phyloP scores from a whole-genome alignment of 2,329 filamentous ascomycete species.

The Exophiala xenobiotica region DNA sequence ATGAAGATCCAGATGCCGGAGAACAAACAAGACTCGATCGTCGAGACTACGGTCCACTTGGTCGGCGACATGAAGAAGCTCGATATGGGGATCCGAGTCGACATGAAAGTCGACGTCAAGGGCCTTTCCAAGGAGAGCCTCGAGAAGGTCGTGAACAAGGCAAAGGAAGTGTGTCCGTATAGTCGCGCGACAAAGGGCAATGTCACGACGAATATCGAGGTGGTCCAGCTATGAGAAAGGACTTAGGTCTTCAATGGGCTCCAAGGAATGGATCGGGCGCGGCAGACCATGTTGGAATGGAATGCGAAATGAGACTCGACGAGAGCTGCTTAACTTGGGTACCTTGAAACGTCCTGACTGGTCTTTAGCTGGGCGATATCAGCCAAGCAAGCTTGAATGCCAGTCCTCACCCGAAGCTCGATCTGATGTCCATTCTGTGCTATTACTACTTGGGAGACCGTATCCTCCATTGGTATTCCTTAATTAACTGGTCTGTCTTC shows the following conservation, averaged over 20 bases:
- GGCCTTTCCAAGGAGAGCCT: conserved; percentile 17
- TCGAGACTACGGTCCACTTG: conserved; percentile 46
- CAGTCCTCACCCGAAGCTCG: too few relatives aligned
- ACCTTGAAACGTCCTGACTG: too few relatives aligned
- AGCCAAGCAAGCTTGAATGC: too few relatives aligned
- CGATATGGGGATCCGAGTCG: conserved; percentile 47
- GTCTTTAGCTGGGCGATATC: too few relatives aligned
- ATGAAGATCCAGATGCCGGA: conserved; percentile 44
- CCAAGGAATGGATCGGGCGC: too few relatives aligned
- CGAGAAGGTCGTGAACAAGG: conserved; percentile 24
- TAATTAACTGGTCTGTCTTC: too few relatives aligned
- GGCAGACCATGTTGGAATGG: too few relatives aligned
- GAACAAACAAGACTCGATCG: conserved; percentile 39
- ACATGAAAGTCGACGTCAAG: conserved; percentile 43
- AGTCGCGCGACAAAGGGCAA: conserved; percentile 22
- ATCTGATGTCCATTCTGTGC: too few relatives aligned
- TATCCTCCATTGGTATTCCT: too few relatives aligned
- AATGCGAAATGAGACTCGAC: too few relatives aligned
- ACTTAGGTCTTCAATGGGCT: neutral
- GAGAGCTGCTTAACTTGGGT: too few relatives aligned
- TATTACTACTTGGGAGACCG: too few relatives aligned
- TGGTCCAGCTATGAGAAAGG: neutral
- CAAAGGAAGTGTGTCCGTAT: conserved; percentile 27
- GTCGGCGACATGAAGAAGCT: conserved; percentile 47
- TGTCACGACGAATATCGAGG: conserved; percentile 24